A percentile compares a stretch with the other conserved stretches of the same genome.
phyloP scores from a whole-genome alignment of 192 early-diverging fungal genomes.

The Phycomyces blakesleeanus region DNA sequence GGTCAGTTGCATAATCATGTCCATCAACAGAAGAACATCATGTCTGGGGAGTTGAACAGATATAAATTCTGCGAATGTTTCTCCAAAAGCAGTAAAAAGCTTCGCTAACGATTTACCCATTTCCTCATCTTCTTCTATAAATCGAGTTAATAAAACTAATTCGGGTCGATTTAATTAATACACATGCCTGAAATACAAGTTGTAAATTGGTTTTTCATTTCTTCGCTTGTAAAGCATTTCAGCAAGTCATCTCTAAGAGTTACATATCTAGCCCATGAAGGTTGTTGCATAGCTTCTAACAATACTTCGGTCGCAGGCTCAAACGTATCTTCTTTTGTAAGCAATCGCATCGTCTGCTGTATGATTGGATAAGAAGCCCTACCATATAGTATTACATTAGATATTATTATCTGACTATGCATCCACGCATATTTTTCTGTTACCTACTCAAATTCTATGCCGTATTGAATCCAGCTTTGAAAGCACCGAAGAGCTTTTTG shows the following conservation, averaged over 20 bases:
- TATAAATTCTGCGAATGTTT: constrained; percentile 54
- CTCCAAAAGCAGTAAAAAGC: constrained; percentile 53
- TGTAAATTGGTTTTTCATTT: constrained; percentile 39
- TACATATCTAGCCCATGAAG: constrained; percentile 31
- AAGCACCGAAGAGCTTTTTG: constrained; percentile 47
- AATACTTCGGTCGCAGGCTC: constrained; percentile 51
- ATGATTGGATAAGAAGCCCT: constrained; percentile 42
- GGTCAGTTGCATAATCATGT: constrained; percentile 62
- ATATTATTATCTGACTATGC: background rate
- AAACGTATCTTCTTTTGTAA: constrained; percentile 41
- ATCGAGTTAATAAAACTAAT: background rate
- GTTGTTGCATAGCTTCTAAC: constrained; percentile 46
- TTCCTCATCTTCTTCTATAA: constrained; percentile 48
- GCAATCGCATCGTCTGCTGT: constrained; percentile 35
- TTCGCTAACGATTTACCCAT: constrained; percentile 40
- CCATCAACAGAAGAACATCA: constrained; percentile 40
- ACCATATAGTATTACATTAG: background rate
- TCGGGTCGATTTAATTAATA: background rate
- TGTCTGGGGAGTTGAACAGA: constrained; percentile 37
- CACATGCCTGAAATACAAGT: constrained; percentile 36
- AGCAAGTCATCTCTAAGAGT: constrained; percentile 44
- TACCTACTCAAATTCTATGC: constrained; percentile 49
- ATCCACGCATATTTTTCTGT: background rate
- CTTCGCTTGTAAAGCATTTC: constrained; percentile 46
- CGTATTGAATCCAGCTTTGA: constrained; percentile 55